A percentile compares a stretch with the other conserved stretches of the same genome.
phyloP scores from a whole-genome alignment of 2,329 filamentous ascomycete genomes.

The Sordariomycetes sp. region DNA sequence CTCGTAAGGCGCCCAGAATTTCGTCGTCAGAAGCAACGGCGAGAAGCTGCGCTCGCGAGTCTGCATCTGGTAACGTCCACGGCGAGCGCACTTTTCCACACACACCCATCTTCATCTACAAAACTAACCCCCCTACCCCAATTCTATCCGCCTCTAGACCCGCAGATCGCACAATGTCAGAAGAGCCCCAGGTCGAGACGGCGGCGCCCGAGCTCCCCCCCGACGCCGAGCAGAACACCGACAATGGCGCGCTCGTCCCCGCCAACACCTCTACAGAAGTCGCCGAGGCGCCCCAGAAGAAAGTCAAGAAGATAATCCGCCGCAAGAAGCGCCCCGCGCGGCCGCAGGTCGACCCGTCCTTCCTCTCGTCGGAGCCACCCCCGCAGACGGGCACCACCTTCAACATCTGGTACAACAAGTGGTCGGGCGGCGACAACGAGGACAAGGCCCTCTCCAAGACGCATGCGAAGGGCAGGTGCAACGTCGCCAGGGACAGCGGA shows the following conservation, averaged over 20 bases:
- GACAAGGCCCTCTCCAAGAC: conserved; percentile 80
- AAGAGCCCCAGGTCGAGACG: conserved; percentile 14
- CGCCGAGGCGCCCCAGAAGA: conserved; percentile 39
- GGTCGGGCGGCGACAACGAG: conserved; percentile 88
- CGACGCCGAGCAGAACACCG: conserved; percentile 11
- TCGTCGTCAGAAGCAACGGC: not conserved
- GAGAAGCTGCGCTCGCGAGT: not conserved
- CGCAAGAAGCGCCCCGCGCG: conserved; percentile 84
- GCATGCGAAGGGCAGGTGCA: conserved; percentile 74
- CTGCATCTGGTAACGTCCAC: not conserved
- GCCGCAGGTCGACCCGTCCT: conserved; percentile 77
- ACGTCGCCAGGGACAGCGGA: conserved; percentile 65
- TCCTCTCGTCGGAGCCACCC: conserved; percentile 71
- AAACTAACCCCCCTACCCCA: not conserved
- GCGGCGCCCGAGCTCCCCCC: conserved; percentile 11
- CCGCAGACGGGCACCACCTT: conserved; percentile 91
- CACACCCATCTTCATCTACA: not conserved
- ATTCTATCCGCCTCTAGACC: not conserved
- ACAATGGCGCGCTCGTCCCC: conserved; percentile 17
- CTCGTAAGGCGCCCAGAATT: not conserved
- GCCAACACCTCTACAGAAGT: conserved; percentile 29
- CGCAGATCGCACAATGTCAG: conserved; percentile 15
- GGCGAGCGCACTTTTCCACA: not conserved
- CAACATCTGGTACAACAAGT: conserved; percentile 99
- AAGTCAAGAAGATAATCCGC: conserved; percentile 67